Base-by-base conservation (phyloP, 352 stramenopile genomes). In the Pythium chondricola region DNA sequence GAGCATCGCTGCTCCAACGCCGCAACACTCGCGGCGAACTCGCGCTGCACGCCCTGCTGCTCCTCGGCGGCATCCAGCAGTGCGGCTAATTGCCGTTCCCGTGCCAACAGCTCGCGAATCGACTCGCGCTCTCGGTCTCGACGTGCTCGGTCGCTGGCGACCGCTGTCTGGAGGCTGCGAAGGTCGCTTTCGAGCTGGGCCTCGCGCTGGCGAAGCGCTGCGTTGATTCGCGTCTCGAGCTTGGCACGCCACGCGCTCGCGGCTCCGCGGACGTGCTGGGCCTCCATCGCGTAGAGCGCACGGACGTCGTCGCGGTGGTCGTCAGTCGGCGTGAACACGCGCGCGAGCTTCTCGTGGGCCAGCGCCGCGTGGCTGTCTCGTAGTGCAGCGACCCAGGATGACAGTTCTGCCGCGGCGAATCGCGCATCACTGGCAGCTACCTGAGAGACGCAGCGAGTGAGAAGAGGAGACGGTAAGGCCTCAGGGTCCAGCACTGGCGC, bases 41-140 rank as follows among this genome's bases (percentile, higher is more conserved):
- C 80, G 7, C 78, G 68, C 6, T 79, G 71, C 6, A 73, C 74
- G 6, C 42, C 55, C 44, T 87, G 77, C 52, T 92, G 80, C 44
- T 92, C 80, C 43, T 92, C 80, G 40, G 88, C 86, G 9, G 71
- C 80, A 55, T 92, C 80, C 37, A 92, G 32, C 11, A 89, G 61
- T 38, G 74, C 52, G 17, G 61, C 56, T 67, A 88, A 80, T 55
- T 88, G 72, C 42, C 76, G 69, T 47, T 92, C 80, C 17, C 74
- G 73, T 31, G 79, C 73, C 33, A 92, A 83, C 29, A 84, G 61
- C 49, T 85, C 75, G 43, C 69, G 61, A 8, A 92, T 75, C n/a
- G 69, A 65, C 27, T 52, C 49, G 2, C 85, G 33, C 33, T 92
- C 75, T 30, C 67, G 68, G 49, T 83, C 57, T 38, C 73, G 61